Evolutionary conservation across 2,329 filamentous ascomycete species (phyloP), one percentile per base, ranked within the genome.

Genomic region (Trichophyton simii): DNA sequence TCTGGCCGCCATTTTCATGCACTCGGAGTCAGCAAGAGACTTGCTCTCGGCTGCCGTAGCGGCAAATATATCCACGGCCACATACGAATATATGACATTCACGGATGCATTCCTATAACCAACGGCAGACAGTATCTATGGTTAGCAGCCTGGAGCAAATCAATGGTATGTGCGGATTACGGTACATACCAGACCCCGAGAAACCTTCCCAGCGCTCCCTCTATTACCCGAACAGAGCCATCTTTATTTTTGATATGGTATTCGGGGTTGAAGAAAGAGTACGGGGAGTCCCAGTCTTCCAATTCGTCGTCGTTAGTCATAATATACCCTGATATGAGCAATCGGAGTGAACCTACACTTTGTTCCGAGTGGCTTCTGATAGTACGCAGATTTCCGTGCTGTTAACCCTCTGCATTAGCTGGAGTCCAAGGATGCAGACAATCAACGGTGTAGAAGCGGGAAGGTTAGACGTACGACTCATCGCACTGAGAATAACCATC

Each of bases 1-100:
- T 48, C 76, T 69, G 4, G 72, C 76, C 1, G 75, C 75, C 48
- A 78, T 71, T 63, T 78, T 78, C 67, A 79, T 73, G 0, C 73
- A 75, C 63, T 78, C 73, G 25, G 74, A 71, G 28, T 69, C 72
- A 41, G 72, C 71, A 3, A 76, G 70, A 57, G 73, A 69, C 60
- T 71, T 72, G 65, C 74, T 77, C 65, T 78, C 77, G 1, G 76
- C 72, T 20, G 76, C 76, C 3, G 76, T 76, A 25, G 77, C 71
- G 4, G 74, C 72, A 20, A 77, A 75, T 15, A 73, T 73, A 55
- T 77, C 75, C 63, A 77, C 74, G 0, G 75, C 76, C 25, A 76
- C 71, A 58, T 78, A 72, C 1, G 73, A 73, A 65, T 78, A 78
- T 22, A 78, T 69, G 5, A 72, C 71, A 3, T 74, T 72, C 13